A percentile compares a stretch with the other conserved stretches of the same genome.
phyloP scores from a whole-genome alignment of 139 green algal genomes.

The Auxenochlorella pyrenoidosa region DNA sequence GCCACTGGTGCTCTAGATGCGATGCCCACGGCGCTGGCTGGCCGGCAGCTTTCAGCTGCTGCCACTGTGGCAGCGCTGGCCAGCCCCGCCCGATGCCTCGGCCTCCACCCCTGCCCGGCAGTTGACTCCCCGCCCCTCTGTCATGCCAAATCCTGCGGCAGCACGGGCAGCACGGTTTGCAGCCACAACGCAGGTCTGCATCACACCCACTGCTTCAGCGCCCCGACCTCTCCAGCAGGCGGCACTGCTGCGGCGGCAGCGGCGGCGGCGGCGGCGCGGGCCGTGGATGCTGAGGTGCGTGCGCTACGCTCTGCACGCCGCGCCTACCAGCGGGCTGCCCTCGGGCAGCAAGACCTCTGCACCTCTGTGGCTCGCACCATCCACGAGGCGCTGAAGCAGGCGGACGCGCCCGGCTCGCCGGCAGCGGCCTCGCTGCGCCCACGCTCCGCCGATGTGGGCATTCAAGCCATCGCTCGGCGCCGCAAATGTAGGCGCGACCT shows the following conservation, averaged over 20 bases:
- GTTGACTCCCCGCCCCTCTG: neutral
- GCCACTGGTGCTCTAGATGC: neutral
- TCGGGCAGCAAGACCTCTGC: slow-evolving; percentile 12
- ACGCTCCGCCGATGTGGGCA: neutral
- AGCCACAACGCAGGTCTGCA: neutral
- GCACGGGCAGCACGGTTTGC: too few species aligned
- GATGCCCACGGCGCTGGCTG: neutral
- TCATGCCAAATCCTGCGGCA: neutral
- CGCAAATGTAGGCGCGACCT: slow-evolving; percentile 34
- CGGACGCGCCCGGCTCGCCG: too few species aligned
- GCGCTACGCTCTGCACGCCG: slow-evolving; percentile 11
- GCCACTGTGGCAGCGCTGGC: neutral
- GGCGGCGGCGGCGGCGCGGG: neutral
- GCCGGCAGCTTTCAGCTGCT: neutral
- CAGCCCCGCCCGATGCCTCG: neutral
- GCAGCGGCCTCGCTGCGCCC: neutral
- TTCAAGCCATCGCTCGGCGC: neutral
- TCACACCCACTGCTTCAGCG: slow-evolving; percentile 6
- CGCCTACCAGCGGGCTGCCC: slow-evolving; percentile 11
- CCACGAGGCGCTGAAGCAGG: slow-evolving; percentile 1
- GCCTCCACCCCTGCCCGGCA: neutral
- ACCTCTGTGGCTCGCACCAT: slow-evolving; percentile 7
- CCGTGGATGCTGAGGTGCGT: slow-evolving; percentile 9
- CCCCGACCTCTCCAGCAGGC: neutral
- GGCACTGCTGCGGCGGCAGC: neutral